These are phyloP conservation scores for Drosera spatulata DNA, from an alignment of 179 eudicot genomes.

Conservation along the genomic window DNA sequence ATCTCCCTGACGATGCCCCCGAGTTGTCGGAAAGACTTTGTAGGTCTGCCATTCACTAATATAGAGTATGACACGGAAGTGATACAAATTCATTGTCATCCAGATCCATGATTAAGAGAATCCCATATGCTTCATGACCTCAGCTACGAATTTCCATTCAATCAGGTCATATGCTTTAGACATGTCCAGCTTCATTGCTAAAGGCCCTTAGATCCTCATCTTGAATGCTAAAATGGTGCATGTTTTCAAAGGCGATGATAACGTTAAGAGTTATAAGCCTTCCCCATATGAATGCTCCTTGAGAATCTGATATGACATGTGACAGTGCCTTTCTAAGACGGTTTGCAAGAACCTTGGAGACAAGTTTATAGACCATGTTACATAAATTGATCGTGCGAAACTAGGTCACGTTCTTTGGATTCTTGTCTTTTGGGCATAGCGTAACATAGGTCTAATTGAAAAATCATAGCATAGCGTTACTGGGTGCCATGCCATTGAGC, in stretches of 20 bases:
- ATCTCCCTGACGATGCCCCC: neutral
- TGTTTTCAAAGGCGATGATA: neutral
- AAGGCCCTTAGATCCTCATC: neutral
- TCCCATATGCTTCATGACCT: neutral
- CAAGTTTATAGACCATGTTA: no score
- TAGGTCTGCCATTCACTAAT: neutral
- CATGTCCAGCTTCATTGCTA: conserved; percentile 2
- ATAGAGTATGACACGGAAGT: neutral
- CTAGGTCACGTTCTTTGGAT: no score
- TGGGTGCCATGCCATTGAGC: no score
- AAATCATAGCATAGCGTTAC: no score
- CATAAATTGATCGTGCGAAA: no score
- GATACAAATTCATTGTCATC: neutral
- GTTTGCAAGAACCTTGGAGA: no score
- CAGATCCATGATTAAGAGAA: neutral
- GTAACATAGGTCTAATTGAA: no score
- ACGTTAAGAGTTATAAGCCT: conserved; percentile 1
- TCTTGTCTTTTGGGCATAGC: no score
- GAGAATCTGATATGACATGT: neutral
- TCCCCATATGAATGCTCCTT: neutral
- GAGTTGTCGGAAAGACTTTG: neutral
- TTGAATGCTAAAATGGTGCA: neutral
- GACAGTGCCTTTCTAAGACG: no score
- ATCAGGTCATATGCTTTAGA: neutral
- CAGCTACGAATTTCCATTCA: neutral